A percentile compares a stretch with the other conserved stretches of the same genome.
Evolutionary conservation across 148 eudicot genomes (phyloP).

Genomic region (Salicornia ramosissima): DNA sequence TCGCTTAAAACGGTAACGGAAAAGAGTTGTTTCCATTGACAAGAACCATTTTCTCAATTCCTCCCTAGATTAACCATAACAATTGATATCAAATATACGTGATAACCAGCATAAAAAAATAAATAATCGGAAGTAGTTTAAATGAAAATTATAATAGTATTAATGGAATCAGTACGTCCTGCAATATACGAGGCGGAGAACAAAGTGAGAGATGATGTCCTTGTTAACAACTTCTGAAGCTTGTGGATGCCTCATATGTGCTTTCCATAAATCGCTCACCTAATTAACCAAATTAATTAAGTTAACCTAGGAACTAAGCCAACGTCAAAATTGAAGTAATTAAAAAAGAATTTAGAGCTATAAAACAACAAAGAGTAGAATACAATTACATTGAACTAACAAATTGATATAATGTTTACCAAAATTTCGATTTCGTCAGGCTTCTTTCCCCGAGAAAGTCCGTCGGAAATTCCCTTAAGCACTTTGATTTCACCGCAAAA

Average conservation of each 20-base stretch:
- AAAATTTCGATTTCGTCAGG: constrained; percentile 63
- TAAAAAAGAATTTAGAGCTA: not conserved
- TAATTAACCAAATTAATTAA: constrained; percentile 17
- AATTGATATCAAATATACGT: constrained; percentile 3
- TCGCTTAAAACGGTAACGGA: constrained; percentile 61
- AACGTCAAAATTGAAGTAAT: not conserved
- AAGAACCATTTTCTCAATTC: constrained; percentile 89
- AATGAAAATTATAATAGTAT: not conserved
- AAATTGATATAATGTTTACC: constrained; percentile 30
- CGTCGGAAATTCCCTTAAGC: constrained; percentile 84
- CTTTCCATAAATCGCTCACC: constrained; percentile 62
- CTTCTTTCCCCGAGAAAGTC: constrained; percentile 75
- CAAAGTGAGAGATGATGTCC: constrained; percentile 89
- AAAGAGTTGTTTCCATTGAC: constrained; percentile 80
- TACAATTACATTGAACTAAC: not conserved
- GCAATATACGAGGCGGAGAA: constrained; percentile 89
- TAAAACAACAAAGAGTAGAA: not conserved
- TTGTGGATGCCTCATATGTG: constrained; percentile 60
- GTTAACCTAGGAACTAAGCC: not conserved
- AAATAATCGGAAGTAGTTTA: not conserved
- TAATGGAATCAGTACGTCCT: constrained; percentile 42
- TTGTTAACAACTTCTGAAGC: constrained; percentile 64
- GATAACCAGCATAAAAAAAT: not conserved
- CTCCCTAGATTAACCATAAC: constrained; percentile 40
- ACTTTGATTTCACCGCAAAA: constrained; percentile 46